phyloP scores from a whole-genome alignment of 2,329 filamentous ascomycete species.

The Dothistroma pini region DNA sequence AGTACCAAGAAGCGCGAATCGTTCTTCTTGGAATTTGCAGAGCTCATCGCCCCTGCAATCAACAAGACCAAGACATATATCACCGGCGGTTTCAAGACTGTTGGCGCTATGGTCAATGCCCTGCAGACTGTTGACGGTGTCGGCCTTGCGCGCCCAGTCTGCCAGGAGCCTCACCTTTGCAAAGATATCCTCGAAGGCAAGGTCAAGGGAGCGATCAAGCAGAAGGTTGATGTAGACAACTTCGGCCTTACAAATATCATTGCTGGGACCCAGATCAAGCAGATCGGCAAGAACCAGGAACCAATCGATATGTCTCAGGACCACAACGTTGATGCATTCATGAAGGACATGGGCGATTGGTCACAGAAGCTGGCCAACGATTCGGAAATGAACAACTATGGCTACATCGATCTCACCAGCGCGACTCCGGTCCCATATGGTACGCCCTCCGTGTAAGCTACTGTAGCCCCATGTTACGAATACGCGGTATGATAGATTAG shows the following conservation, averaged over 20 bases:
- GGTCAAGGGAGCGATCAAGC: constrained; percentile 48
- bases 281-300: constrained; percentile 52
- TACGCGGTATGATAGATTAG: neutral
- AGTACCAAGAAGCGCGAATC: constrained; percentile 48
- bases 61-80: constrained; percentile 56
- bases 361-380: constrained; percentile 24
- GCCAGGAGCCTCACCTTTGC: constrained; percentile 50
- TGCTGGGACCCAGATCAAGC: constrained; percentile 50
- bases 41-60: constrained; percentile 49
- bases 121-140: constrained; percentile 58
- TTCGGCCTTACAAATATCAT: constrained; percentile 49
- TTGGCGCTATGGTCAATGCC: constrained; percentile 56
- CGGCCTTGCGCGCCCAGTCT: constrained; percentile 54
- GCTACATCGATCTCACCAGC: constrained; percentile 41
- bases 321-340: constrained; percentile 47
- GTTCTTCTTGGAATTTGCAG: constrained; percentile 60
- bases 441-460: constrained; percentile 14
- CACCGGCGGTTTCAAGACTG: constrained; percentile 57
- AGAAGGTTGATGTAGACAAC: constrained; percentile 46
- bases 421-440: constrained; percentile 39
- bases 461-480: neutral
- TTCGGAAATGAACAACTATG: constrained; percentile 22
- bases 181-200: constrained; percentile 46
- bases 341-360: constrained; percentile 49
- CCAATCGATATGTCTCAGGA: constrained; percentile 51